Evolutionary conservation across 306 rosid species (phyloP).

Genomic region (Fragaria ananassa): DNA sequence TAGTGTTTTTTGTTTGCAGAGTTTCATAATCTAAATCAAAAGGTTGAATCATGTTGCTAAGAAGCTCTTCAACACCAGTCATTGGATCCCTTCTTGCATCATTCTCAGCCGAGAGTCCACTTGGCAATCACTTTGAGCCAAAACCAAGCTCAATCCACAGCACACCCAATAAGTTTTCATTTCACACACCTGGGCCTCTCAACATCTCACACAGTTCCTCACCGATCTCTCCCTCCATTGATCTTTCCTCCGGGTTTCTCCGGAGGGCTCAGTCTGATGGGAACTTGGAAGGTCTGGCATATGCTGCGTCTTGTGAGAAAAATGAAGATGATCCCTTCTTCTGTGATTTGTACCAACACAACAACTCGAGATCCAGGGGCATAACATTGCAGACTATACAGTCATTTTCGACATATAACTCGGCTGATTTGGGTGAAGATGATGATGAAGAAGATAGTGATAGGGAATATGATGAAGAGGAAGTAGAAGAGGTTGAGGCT

Average conservation of each 20-base stretch:
- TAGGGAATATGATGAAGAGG: constrained; percentile 32
- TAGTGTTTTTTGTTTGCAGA: constrained; percentile 15
- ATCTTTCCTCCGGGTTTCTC: constrained; percentile 49
- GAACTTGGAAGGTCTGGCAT: constrained; percentile 54
- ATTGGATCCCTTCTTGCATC: constrained; percentile 71
- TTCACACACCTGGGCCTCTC: constrained; percentile 37
- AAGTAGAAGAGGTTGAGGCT: constrained; percentile 15
- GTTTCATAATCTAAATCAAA: neutral
- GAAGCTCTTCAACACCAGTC: constrained; percentile 87
- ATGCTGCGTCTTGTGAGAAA: constrained; percentile 24
- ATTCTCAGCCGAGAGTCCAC: constrained; percentile 48
- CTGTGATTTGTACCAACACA: constrained; percentile 19
- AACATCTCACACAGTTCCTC: constrained; percentile 55
- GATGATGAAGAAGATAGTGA: constrained; percentile 52
- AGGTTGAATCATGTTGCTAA: constrained; percentile 56
- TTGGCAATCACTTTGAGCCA: constrained; percentile 35
- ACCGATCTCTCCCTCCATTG: constrained; percentile 70
- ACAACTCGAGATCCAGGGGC: constrained; percentile 32
- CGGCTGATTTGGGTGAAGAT: constrained; percentile 29
- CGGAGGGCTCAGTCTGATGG: constrained; percentile 86
- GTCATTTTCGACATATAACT: constrained; percentile 34
- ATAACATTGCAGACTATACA: constrained; percentile 53
- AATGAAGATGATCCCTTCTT: constrained; percentile 44
- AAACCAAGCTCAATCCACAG: constrained; percentile 34
- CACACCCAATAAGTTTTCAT: constrained; percentile 31